phyloP scores from a whole-genome alignment of 805 yeast species.

The Wickerhamiella sorbophila region DNA sequence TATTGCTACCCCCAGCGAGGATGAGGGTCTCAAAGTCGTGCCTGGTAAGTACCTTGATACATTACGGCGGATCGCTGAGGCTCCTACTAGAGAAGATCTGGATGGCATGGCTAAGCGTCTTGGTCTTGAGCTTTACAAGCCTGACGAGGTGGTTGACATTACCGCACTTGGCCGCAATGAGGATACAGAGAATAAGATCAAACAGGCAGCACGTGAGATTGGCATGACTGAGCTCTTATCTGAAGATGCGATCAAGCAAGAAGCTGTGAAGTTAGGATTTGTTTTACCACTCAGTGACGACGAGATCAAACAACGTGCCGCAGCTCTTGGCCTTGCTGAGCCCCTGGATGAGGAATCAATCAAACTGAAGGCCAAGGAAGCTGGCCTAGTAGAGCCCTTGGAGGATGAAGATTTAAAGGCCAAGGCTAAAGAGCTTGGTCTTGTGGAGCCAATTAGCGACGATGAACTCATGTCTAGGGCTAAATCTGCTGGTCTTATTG shows the following conservation, averaged over 20 bases:
- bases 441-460: constrained; percentile 11
- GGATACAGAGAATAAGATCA: constrained; percentile 5
- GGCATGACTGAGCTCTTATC: constrained; percentile 11
- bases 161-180: constrained; percentile 8
- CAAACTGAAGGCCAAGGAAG: neutral
- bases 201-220: constrained; percentile 4
- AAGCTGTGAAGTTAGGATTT: constrained; percentile 18
- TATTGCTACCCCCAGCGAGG: constrained; percentile 2
- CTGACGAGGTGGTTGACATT: constrained; percentile 8
- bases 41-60: constrained; percentile 22
- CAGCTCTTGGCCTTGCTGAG: constrained; percentile 21
- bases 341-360: constrained; percentile 6
- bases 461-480: constrained; percentile 15
- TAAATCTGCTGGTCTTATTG: constrained; percentile 15
- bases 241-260: constrained; percentile 5
- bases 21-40: constrained; percentile 18
- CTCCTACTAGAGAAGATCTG: constrained; percentile 21
- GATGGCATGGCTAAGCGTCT: constrained; percentile 15
- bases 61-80: constrained; percentile 21
- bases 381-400: constrained; percentile 23
- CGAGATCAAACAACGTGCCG: constrained; percentile 44
- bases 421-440: constrained; percentile 18
- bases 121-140: constrained; percentile 3
- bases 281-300: constrained; percentile 9
- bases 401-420: constrained; percentile 34